Percentiles rank a stretch among this genome's conserved stretches.
Conservation (phyloP, 164 flowering plant genomes). For the Aristolochia californica region DNA sequence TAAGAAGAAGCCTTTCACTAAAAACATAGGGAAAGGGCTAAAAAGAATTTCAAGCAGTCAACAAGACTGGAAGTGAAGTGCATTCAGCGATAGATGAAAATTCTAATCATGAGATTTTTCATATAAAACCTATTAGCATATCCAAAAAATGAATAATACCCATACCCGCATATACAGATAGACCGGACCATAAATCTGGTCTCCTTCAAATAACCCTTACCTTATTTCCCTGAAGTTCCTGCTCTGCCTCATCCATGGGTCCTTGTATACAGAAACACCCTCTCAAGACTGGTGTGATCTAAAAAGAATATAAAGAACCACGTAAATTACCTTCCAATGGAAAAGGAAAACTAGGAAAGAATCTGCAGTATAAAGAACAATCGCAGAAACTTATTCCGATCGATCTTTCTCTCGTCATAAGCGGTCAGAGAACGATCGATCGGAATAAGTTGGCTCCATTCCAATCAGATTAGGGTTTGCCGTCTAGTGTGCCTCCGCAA, state of each 20-base stretch:
- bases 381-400: not conserved
- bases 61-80: no score
- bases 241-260: slow-evolving; percentile 23
- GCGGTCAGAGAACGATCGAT: not conserved
- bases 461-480: no score
- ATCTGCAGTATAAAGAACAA: not conserved
- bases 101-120: not conserved
- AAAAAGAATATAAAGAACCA: no score
- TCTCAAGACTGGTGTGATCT: slow-evolving; percentile 34
- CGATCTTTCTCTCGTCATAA: not conserved
- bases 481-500: no score
- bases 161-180: not conserved
- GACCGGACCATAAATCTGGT: not conserved
- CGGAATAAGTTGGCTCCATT: no score
- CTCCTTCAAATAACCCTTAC: slow-evolving; percentile 25
- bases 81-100: no score
- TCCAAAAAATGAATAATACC: not conserved
- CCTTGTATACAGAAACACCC: slow-evolving; percentile 38
- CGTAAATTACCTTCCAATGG: no score
- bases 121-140: not conserved
- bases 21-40: no score
- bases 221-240: slow-evolving; percentile 23
- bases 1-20: no score
- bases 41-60: no score
- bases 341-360: no score